Percentiles rank a stretch among this genome's conserved stretches.
Evolutionary conservation across 768 basidiomycete species (phyloP).

Genomic region (Tubosaeta sp.): DNA sequence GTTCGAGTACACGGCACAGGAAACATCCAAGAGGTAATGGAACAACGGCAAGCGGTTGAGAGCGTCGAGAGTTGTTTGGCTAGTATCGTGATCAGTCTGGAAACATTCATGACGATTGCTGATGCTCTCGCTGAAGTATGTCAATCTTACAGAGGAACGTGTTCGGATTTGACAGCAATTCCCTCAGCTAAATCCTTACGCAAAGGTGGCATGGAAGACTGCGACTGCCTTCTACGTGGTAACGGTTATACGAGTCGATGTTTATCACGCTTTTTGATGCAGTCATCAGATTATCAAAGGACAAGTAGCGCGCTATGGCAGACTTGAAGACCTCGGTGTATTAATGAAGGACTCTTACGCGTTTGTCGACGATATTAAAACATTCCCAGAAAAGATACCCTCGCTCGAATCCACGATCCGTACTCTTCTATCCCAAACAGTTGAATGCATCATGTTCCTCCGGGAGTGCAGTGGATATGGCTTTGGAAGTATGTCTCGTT

Average conservation of each 20-base stretch:
- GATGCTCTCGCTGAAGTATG: slow-evolving; percentile 22
- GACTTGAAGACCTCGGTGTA: slow-evolving; percentile 22
- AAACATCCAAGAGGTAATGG: not conserved
- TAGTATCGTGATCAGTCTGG: slow-evolving; percentile 21
- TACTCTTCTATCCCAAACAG: slow-evolving; percentile 28
- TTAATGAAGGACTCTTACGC: slow-evolving; percentile 31
- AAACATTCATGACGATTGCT: slow-evolving; percentile 21
- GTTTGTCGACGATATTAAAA: slow-evolving; percentile 29
- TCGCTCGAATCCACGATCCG: slow-evolving; percentile 26
- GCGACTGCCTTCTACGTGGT: slow-evolving; percentile 28
- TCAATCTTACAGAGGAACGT: not conserved
- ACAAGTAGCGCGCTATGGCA: slow-evolving; percentile 25
- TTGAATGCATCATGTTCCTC: slow-evolving; percentile 35
- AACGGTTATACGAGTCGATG: not conserved
- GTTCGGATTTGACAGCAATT: not conserved
- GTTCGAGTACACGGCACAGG: slow-evolving; percentile 15
- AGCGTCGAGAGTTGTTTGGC: slow-evolving; percentile 17
- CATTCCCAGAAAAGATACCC: slow-evolving; percentile 26
- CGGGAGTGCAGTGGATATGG: slow-evolving; percentile 34
- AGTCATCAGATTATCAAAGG: slow-evolving; percentile 22
- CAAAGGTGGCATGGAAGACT: slow-evolving; percentile 26
- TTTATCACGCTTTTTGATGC: slow-evolving; percentile 6
- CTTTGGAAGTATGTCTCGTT: slow-evolving; percentile 27
- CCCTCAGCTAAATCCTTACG: slow-evolving; percentile 23
- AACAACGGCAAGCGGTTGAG: not conserved